phyloP scores from a whole-genome alignment of 208 protist species.

The Zelonia costaricensis region DNA sequence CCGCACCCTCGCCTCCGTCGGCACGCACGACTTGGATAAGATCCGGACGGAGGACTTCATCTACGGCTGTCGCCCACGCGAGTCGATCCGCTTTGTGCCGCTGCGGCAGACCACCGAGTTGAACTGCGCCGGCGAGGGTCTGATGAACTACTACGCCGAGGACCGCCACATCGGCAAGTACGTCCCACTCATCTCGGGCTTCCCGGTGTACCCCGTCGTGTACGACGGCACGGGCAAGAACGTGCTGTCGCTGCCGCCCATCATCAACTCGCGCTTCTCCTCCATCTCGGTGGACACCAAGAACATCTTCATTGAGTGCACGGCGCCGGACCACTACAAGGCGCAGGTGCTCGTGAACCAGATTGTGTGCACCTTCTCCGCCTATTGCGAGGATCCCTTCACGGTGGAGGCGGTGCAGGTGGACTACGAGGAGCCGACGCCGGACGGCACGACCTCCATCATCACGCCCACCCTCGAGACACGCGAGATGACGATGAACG shows the following conservation, averaged over 20 bases:
- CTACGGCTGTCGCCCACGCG: slow-evolving; percentile 72
- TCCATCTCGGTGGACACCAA: slow-evolving; percentile 96
- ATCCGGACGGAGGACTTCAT: slow-evolving; percentile 87
- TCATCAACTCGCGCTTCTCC: slow-evolving; percentile 99
- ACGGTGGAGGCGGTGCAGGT: slow-evolving; percentile 89
- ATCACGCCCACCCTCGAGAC: slow-evolving; percentile 74
- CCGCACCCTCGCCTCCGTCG: slow-evolving; percentile 98
- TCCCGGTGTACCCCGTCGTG: slow-evolving; percentile 86
- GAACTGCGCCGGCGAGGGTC: slow-evolving; percentile 77
- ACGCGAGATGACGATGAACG: slow-evolving; percentile 41
- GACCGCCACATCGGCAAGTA: slow-evolving; percentile 91
- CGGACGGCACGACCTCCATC: slow-evolving; percentile 62
- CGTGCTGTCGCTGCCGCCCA: slow-evolving; percentile 98
- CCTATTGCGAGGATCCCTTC: slow-evolving; percentile 93
- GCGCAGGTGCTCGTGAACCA: slow-evolving; percentile 96
- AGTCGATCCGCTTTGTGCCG: slow-evolving; percentile 95
- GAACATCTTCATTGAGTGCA: slow-evolving; percentile 99
- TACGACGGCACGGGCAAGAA: slow-evolving; percentile 50
- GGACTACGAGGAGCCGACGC: slow-evolving; percentile 66
- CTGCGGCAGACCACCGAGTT: slow-evolving; percentile 86
- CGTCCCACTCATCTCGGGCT: slow-evolving; percentile 69
- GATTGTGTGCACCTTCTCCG: slow-evolving; percentile 95
- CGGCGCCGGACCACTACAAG: slow-evolving; percentile 97
- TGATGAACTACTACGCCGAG: slow-evolving; percentile 88
- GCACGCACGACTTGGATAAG: slow-evolving; percentile 99